phyloP scores from a whole-genome alignment of 2,329 filamentous ascomycete genomes.

The Fusarium denticulatum region DNA sequence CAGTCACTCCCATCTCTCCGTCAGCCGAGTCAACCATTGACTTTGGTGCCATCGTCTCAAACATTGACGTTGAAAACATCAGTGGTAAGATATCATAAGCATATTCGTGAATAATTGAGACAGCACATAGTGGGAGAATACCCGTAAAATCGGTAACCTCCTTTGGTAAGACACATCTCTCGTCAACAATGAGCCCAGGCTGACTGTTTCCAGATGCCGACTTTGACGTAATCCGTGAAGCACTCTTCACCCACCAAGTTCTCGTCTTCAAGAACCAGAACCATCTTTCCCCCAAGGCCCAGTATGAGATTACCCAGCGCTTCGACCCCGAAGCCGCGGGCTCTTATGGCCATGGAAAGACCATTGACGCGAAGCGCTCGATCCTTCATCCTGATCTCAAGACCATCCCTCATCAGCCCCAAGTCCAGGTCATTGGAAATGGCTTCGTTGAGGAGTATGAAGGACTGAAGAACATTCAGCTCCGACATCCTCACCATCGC shows the following conservation, averaged over 20 bases:
- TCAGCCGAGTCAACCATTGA: constrained; percentile 56
- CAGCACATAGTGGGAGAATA: constrained; percentile 56
- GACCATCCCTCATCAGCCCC: constrained; percentile 81
- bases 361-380: constrained; percentile 69
- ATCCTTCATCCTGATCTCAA: constrained; percentile 83
- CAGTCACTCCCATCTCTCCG: constrained; percentile 51
- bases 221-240: constrained; percentile 70
- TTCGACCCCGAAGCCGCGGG: constrained; percentile 74
- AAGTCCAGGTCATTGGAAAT: constrained; percentile 81
- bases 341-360: constrained; percentile 80
- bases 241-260: constrained; percentile 75
- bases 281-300: constrained; percentile 72
- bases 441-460: constrained; percentile 76
- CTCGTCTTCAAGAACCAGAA: constrained; percentile 76
- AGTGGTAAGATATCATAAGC: constrained; percentile 58
- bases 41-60: constrained; percentile 69
- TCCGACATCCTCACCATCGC: constrained; percentile 80
- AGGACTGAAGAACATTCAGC: constrained; percentile 72
- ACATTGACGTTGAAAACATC: constrained; percentile 69
- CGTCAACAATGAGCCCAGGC: not conserved
- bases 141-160: constrained; percentile 71
- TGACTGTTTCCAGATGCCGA: constrained; percentile 62
- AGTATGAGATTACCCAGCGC: constrained; percentile 77
- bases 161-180: constrained; percentile 55
- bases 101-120: constrained; percentile 4